Conservation (phyloP, 306 rosid species). For the Dryas alaskensis region DNA sequence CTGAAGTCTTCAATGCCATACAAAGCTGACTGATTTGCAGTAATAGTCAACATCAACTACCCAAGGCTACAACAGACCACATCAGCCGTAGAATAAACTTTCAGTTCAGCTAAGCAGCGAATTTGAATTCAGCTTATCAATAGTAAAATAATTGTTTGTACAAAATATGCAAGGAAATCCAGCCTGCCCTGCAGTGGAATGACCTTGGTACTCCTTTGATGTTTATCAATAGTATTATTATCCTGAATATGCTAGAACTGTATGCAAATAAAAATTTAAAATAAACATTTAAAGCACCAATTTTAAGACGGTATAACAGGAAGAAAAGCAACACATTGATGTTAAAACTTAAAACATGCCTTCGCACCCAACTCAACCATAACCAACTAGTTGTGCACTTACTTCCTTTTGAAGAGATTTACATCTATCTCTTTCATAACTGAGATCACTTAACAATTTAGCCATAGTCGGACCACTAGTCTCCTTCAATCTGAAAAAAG, state of each 20-base stretch:
- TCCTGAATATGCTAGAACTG: background rate
- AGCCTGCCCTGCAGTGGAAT: background rate
- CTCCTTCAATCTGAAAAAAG: constrained; percentile 38
- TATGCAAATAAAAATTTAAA: background rate
- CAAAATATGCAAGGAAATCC: background rate
- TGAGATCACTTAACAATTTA: constrained; percentile 34
- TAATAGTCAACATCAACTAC: too few species aligned
- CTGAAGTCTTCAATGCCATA: background rate
- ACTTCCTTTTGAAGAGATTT: constrained; percentile 65
- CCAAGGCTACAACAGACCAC: background rate
- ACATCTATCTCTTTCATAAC: constrained; percentile 44
- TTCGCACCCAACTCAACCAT: background rate
- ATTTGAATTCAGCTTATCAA: background rate
- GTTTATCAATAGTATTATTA: background rate
- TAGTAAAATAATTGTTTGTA: background rate
- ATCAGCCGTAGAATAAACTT: background rate
- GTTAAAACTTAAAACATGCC: background rate
- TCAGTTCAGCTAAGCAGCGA: background rate
- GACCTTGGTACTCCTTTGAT: background rate
- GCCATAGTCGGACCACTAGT: constrained; percentile 28
- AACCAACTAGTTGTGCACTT: constrained; percentile 21
- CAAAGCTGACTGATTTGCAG: background rate
- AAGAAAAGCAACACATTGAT: background rate
- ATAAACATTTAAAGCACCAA: background rate
- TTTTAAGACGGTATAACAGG: background rate